Percentiles rank a stretch among this genome's conserved stretches.
Conservation (phyloP, 495 filamentous ascomycete genomes). For the Astrocystis sublimbata region DNA sequence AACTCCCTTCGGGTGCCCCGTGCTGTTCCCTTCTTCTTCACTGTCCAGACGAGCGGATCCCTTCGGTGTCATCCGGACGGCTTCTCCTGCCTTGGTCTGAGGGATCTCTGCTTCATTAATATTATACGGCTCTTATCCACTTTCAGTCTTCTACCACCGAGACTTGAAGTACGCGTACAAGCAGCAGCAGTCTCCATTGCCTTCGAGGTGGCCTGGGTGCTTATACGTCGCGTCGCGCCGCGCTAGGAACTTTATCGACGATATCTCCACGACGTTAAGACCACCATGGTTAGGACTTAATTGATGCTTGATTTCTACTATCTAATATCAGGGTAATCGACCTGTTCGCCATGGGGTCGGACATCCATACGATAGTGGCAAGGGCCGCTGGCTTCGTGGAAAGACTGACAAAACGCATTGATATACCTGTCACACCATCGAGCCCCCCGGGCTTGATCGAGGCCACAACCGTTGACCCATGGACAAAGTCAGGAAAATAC, state of each 20-base stretch:
- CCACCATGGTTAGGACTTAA: slow-evolving; percentile 6
- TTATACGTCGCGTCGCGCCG: neutral
- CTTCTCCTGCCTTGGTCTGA: slow-evolving; percentile 37
- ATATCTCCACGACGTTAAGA: neutral
- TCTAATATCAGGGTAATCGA: slow-evolving; percentile 14
- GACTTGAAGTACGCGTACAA: neutral
- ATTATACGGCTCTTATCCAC: neutral
- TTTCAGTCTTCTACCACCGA: neutral
- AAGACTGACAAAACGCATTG: slow-evolving; percentile 68
- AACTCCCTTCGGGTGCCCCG: slow-evolving; percentile 21
- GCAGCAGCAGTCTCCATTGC: neutral
- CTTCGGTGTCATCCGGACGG: slow-evolving; percentile 25
- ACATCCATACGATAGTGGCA: slow-evolving; percentile 18
- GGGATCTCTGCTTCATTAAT: slow-evolving; percentile 51
- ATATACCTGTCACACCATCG: slow-evolving; percentile 67
- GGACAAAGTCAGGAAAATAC: slow-evolving; percentile 80
- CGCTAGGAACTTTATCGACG: neutral
- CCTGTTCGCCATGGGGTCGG: slow-evolving; percentile 17
- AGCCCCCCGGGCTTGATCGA: slow-evolving; percentile 70
- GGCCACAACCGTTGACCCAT: slow-evolving; percentile 77
- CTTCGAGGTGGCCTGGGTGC: neutral
- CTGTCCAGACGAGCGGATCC: slow-evolving; percentile 25
- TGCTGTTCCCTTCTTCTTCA: slow-evolving; percentile 12
- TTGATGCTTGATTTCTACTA: slow-evolving; percentile 14
- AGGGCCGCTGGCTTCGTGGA: slow-evolving; percentile 32